Evolutionary conservation across 352 stramenopile genomes (phyloP).

Genomic region (Globisporangium cylindrosporum): DNA sequence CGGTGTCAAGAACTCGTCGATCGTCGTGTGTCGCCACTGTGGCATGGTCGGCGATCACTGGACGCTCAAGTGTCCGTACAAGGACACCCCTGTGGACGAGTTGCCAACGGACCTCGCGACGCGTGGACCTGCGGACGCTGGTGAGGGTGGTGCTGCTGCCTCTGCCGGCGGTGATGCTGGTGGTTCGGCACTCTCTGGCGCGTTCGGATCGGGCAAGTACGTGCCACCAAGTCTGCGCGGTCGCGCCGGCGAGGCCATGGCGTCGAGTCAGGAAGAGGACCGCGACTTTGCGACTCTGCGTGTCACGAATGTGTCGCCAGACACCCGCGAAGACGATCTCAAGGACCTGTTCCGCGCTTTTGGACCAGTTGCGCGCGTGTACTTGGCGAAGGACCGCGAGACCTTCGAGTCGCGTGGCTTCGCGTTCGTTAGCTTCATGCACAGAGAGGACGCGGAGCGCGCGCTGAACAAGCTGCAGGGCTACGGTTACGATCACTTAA

Average conservation of each 20-base stretch:
- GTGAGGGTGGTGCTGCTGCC: slow-evolving; percentile 22
- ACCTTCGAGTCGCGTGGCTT: slow-evolving; percentile 97
- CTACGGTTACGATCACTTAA: slow-evolving; percentile 99
- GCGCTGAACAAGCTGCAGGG: slow-evolving; percentile 97
- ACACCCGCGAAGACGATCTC: slow-evolving; percentile 97
- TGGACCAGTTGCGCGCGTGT: slow-evolving; percentile 95
- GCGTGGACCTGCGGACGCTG: slow-evolving; percentile 34
- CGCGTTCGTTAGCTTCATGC: slow-evolving; percentile 98
- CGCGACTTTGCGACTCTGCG: slow-evolving; percentile 92
- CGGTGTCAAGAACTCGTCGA: slow-evolving; percentile 86
- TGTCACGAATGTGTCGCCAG: slow-evolving; percentile 98
- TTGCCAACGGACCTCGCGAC: slow-evolving; percentile 68
- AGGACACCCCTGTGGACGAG: slow-evolving; percentile 82
- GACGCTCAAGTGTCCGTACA: slow-evolving; percentile 91
- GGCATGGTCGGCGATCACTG: slow-evolving; percentile 89
- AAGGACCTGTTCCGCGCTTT: slow-evolving; percentile 98
- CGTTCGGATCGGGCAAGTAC: slow-evolving; percentile 86
- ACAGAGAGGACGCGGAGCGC: slow-evolving; percentile 94
- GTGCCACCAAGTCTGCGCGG: slow-evolving; percentile 81
- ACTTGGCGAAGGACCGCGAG: slow-evolving; percentile 98
- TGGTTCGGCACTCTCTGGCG: slow-evolving; percentile 57
- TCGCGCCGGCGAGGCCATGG: slow-evolving; percentile 31
- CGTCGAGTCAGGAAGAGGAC: slow-evolving; percentile 50
- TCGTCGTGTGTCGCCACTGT: slow-evolving; percentile 89
- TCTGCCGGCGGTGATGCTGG: slow-evolving; percentile 29